Base-by-base conservation (phyloP, 148 eudicot species). In the Drosera capensis region DNA sequence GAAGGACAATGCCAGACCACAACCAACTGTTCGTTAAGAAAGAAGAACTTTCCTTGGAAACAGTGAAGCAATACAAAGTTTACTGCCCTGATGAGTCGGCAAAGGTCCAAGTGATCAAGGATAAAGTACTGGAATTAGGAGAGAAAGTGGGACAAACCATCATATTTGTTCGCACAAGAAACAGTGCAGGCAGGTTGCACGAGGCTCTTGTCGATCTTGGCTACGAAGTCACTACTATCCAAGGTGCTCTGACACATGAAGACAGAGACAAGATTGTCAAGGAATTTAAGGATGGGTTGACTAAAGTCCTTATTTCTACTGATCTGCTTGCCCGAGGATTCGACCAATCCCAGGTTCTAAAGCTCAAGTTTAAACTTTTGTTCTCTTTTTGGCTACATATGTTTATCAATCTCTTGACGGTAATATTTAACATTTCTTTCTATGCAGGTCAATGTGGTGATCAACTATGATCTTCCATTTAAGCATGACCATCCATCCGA, bases 291-390 rank as follows among this genome's bases (percentile, higher is more conserved):
- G 84, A 80, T 42, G 97, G 94, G 13, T 56, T 88, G 52, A 88
- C 97, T 20, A 74, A 83, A 63, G 94, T 88, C 48, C 82, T 88
- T 29, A 75, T 88, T 51, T 83, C 97, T 18, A 88, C 97, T 36
- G 94, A 80, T 78, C 51, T 88, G 45, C 92, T 88, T 50, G 92
- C 97, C 23, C 74, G 94, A 20, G 97, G 97, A 22, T 88, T 88
- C 66, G 97, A 88, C 50, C 97, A 88, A 60, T 59, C 82, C 39
- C 66, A 77, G 80, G 96, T 88, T 21, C 36, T 46, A 28, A n/a
- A 11, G 15, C 36, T 12, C 49, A 8, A 5, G 1, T 23, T 50
- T 15, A 8, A 17, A 6, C 13, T 44, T 49, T 26, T 7, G 20
- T 34, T 7, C 23, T 23, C 2, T 17, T 26, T 22, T 19, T 25